Conservation (phyloP, 2,329 filamentous ascomycete species). For the Talaromyces sp. region DNA sequence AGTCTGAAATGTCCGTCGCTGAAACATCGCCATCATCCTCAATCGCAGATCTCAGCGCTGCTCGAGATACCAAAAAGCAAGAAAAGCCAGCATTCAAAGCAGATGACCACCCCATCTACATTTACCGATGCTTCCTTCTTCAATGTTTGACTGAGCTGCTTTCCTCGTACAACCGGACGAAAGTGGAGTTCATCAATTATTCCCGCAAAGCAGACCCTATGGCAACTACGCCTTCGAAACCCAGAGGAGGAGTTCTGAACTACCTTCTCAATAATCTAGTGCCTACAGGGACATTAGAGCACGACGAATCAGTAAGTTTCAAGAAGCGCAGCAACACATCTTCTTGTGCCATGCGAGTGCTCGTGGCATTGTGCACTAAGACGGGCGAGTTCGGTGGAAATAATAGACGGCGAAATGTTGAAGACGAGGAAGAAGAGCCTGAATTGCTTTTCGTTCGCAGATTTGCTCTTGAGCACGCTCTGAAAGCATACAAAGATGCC, state of each 20-base stretch:
- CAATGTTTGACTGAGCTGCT: conserved; percentile 89
- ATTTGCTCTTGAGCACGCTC: conserved; percentile 88
- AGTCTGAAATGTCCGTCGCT: conserved; percentile 51
- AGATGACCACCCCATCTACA: conserved; percentile 91
- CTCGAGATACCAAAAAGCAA: conserved; percentile 56
- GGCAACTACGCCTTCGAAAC: conserved; percentile 86
- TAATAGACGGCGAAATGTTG: conserved; percentile 52
- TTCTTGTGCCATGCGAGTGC: conserved; percentile 76
- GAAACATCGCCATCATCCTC: conserved; percentile 35
- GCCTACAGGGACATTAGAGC: conserved; percentile 62
- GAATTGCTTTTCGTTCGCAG: conserved; percentile 82
- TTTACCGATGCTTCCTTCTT: conserved; percentile 92
- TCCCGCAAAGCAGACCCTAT: conserved; percentile 84
- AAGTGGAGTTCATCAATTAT: conserved; percentile 99
- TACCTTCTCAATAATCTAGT: conserved; percentile 83
- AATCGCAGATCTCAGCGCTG: conserved; percentile 28
- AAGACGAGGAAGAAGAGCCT: conserved; percentile 40
- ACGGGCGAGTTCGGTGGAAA: conserved; percentile 72
- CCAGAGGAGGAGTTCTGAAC: conserved; percentile 85
- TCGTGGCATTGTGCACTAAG: conserved; percentile 83
- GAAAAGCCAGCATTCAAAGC: conserved; percentile 78
- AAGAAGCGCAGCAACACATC: conserved; percentile 88
- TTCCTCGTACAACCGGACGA: conserved; percentile 87
- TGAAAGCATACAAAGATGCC: conserved; percentile 89
- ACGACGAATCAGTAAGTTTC: conserved; percentile 68